Conservation (phyloP, 2,329 filamentous ascomycete genomes). For the Botrytis fabae region DNA sequence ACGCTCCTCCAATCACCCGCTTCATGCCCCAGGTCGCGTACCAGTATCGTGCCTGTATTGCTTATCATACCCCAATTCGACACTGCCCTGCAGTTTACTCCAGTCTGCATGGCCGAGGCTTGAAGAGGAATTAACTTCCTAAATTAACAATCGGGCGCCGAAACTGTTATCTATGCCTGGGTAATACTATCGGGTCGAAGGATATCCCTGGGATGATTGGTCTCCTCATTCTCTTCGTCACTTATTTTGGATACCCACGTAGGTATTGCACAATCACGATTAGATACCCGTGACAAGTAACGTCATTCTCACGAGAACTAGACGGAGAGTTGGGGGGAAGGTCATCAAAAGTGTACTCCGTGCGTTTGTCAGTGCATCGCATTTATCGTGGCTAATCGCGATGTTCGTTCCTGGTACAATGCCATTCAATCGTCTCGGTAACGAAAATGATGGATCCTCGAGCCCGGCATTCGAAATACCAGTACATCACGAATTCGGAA, state of each 20-base stretch:
- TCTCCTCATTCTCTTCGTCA: neutral
- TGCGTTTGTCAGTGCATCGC: neutral
- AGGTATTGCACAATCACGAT: neutral
- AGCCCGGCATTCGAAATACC: neutral
- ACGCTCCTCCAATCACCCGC: neutral
- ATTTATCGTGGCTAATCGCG: neutral
- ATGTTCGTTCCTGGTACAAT: neutral
- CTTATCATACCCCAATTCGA: neutral
- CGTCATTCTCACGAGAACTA: neutral
- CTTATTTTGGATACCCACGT: neutral
- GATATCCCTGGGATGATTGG: neutral
- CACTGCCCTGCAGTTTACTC: neutral
- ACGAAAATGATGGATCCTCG: neutral
- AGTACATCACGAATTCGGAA: neutral
- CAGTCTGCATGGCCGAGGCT: neutral
- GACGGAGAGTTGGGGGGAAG: no score
- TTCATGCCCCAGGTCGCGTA: neutral
- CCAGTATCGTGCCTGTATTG: neutral
- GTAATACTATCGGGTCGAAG: neutral
- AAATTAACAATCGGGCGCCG: neutral
- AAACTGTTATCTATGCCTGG: neutral
- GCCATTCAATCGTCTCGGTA: neutral
- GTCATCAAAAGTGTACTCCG: neutral
- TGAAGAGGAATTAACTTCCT: neutral
- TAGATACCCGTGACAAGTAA: neutral